A percentile compares a stretch with the other conserved stretches of the same genome.
Conservation (phyloP, 805 yeast genomes). For the Candida taoyuanica region DNA sequence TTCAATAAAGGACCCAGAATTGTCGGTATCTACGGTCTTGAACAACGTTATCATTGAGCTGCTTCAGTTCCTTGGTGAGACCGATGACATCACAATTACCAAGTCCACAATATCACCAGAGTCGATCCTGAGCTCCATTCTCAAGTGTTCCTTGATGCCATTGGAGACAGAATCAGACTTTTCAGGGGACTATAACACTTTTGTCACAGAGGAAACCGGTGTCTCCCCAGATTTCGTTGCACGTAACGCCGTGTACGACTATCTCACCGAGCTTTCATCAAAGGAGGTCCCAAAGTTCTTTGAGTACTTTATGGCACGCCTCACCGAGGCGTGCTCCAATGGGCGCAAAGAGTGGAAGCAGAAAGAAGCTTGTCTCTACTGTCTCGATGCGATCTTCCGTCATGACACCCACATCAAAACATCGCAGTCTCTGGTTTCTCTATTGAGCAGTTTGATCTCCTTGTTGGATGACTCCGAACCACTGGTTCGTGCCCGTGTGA, state of each 20-base stretch:
- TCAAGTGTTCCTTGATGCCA: conserved; percentile 16
- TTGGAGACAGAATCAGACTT: conserved; percentile 42
- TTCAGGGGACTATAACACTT: conserved; percentile 58
- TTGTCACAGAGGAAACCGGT: conserved; percentile 72
- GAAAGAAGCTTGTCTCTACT: conserved; percentile 45
- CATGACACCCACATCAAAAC: conserved; percentile 29
- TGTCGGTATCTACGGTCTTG: conserved; percentile 13
- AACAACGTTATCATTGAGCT: conserved; percentile 30
- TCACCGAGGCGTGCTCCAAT: conserved; percentile 1
- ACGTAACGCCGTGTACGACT: conserved; percentile 59
- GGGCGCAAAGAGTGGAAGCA: conserved; percentile 33
- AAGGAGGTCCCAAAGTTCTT: conserved; percentile 31
- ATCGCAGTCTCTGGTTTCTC: conserved; percentile 17
- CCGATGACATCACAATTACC: background rate
- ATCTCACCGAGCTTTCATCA: conserved; percentile 45
- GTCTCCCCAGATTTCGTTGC: conserved; percentile 49
- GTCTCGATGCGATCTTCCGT: conserved; percentile 45
- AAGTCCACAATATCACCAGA: no score
- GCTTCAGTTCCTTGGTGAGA: conserved; percentile 29
- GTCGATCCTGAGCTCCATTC: conserved; percentile 13
- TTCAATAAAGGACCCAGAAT: conserved; percentile 15
- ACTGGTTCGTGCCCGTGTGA: conserved; percentile 44
- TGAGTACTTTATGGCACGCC: conserved; percentile 8
- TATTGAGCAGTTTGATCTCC: conserved; percentile 10
- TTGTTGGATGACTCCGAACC: conserved; percentile 24